Base-by-base conservation (phyloP, 306 rosid species). In the Quercus alba region DNA sequence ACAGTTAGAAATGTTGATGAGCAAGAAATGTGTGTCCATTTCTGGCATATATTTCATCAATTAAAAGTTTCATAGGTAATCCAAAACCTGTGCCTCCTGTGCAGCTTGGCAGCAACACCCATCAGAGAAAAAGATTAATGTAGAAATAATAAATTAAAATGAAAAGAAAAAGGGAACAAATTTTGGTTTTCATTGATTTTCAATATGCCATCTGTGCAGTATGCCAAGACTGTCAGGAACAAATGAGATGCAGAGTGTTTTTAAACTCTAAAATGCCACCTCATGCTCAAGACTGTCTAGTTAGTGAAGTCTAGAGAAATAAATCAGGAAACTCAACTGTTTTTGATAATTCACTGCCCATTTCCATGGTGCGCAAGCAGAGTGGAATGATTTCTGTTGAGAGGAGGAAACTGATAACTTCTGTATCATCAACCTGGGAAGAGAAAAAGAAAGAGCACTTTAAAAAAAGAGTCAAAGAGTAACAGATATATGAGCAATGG, bases 331-430 rank as follows among this genome's bases (percentile, higher is more conserved):
- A 91, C 97, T 89, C 88, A 88, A 91, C 94, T 68, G 93, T 91
- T 92, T 90, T 91, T 69, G 97, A 89, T 72, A 92, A 63, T 82
- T 90, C 97, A 66, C 90, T 85, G 33, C 97, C 97, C 86, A 92
- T 88, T 88, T 94, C 97, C 94, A 94, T 90, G 9, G 90, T 92
- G 67, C 94, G 97, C 63, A 94, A 79, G 89, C 97, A 92, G 81
- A 94, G 58, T 0, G 98, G 97, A 75, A 89, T 89, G 70, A 92
- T 88, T 79, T 94, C 94, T 0, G 93, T 92, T 9, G 94, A 88
- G 64, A 92, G 92, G 79, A 94, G 96, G 82, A 92, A 94, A 75
- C 89, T 84, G 70, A 92, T 88, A 58, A 89, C 94, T 58, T 90
- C 92, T 38, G 88, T 84, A 74, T 92, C 91, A 81, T 89, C 97